A percentile compares a stretch with the other conserved stretches of the same genome.
phyloP scores from a whole-genome alignment of 2,329 filamentous ascomycete species.

The Colletotrichum sp. region DNA sequence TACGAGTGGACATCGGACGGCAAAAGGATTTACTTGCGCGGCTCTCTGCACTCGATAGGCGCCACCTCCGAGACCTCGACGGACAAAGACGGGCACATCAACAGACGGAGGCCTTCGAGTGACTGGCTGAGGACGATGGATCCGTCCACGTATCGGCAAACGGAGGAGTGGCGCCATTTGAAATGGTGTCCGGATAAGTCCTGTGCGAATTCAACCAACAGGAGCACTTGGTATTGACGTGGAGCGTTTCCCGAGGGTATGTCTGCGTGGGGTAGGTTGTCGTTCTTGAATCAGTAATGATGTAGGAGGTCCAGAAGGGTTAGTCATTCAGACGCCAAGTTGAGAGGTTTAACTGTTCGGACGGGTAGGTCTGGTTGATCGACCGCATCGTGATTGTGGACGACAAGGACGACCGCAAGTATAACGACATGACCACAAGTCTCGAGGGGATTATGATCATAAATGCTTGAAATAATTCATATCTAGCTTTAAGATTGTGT shows the following conservation, averaged over 20 bases:
- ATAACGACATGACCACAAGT: background rate
- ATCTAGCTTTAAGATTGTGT: background rate
- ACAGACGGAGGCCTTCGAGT: background rate
- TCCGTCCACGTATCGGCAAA: background rate
- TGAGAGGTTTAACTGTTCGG: background rate
- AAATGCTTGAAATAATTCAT: background rate
- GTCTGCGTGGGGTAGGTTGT: background rate
- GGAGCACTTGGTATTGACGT: background rate
- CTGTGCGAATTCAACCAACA: background rate
- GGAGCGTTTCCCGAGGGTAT: too few relatives aligned
- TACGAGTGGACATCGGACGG: background rate
- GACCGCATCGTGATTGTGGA: background rate
- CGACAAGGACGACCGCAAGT: background rate
- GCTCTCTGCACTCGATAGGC: too few relatives aligned
- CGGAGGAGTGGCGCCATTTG: background rate
- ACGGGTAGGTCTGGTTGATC: background rate
- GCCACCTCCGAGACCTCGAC: too few relatives aligned
- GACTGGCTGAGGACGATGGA: background rate
- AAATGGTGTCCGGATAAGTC: background rate
- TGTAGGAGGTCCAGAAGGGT: too few relatives aligned
- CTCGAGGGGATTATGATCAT: rapidly evolving
- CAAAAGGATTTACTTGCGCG: background rate
- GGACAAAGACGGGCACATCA: too few relatives aligned
- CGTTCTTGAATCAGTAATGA: background rate
- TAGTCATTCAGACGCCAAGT: too few relatives aligned